These are phyloP conservation scores for Macadamia tetraphylla DNA, from an alignment of 164 flowering plant genomes.

Conservation along the genomic window DNA sequence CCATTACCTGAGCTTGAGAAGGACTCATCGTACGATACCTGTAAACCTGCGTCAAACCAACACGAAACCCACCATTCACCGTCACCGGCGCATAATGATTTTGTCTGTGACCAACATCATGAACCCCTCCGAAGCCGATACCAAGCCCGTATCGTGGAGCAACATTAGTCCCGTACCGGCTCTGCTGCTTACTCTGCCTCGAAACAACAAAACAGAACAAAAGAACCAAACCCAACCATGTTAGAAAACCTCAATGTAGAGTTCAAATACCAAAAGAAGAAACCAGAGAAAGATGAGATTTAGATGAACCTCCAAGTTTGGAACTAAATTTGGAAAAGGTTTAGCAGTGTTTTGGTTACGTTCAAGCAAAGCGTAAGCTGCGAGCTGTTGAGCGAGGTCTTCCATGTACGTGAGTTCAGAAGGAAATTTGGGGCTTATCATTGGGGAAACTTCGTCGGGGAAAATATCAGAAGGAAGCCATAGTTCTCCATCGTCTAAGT, in stretches of 20 bases:
- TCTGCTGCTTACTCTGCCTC: neutral
- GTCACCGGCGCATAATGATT: constrained; percentile 4
- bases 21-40: constrained; percentile 3
- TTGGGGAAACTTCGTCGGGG: neutral
- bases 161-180: neutral
- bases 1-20: constrained; percentile 12
- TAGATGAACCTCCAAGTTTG: constrained; percentile 5
- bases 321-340: constrained; percentile 11
- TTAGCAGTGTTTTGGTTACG: constrained; percentile 1
- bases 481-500: neutral
- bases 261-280: no score
- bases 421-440: constrained; percentile 2
- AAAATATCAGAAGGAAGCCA: neutral
- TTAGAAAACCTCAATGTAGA: neutral
- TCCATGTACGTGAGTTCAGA: constrained; percentile 27
- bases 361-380: constrained; percentile 18
- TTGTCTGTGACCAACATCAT: neutral
- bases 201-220: neutral
- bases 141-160: neutral
- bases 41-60: constrained; percentile 7
- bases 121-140: neutral
- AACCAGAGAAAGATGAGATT: neutral
- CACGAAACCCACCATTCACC: constrained; percentile 8
- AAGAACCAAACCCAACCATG: neutral
- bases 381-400: constrained; percentile 23